A percentile compares a stretch with the other conserved stretches of the same genome.
Evolutionary conservation across 2,329 filamentous ascomycete species (phyloP).

Genomic region (Claviceps fusiformis): DNA sequence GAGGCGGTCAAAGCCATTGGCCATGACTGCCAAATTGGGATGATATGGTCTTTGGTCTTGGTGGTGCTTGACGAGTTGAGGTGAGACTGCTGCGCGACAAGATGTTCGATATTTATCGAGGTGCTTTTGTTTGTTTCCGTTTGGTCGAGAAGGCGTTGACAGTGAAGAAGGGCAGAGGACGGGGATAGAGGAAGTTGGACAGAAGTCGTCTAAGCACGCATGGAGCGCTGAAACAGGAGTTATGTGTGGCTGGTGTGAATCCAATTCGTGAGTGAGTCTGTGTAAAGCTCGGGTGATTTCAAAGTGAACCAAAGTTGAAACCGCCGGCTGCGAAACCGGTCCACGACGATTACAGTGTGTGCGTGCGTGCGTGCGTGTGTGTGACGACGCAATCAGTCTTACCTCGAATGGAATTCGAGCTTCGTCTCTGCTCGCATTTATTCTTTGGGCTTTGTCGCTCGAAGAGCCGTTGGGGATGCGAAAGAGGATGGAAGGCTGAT

Average conservation of each 20-base stretch:
- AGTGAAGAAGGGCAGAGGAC: background rate
- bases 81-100: background rate
- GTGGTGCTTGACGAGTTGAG: background rate
- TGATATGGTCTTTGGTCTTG: background rate
- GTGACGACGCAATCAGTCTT: conserved; percentile 1
- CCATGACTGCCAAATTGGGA: conserved; percentile 23
- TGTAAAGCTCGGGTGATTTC: conserved; percentile 6
- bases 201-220: background rate
- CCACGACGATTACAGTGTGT: background rate
- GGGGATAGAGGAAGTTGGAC: no score
- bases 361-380: no score
- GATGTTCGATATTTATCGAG: background rate
- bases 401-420: background rate
- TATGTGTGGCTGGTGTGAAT: conserved; percentile 3
- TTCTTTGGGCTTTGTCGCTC: no score
- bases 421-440: background rate
- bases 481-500: background rate
- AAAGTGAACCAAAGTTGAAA: conserved; percentile 9
- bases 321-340: background rate
- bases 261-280: background rate
- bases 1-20: conserved; percentile 33
- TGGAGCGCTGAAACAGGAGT: background rate
- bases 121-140: background rate
- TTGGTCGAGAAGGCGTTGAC: no score
- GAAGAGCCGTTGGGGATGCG: no score